Evolutionary conservation across 768 basidiomycete genomes (phyloP), one percentile per base, ranked within the genome.

Genomic region (Leccinellum luteum): DNA sequence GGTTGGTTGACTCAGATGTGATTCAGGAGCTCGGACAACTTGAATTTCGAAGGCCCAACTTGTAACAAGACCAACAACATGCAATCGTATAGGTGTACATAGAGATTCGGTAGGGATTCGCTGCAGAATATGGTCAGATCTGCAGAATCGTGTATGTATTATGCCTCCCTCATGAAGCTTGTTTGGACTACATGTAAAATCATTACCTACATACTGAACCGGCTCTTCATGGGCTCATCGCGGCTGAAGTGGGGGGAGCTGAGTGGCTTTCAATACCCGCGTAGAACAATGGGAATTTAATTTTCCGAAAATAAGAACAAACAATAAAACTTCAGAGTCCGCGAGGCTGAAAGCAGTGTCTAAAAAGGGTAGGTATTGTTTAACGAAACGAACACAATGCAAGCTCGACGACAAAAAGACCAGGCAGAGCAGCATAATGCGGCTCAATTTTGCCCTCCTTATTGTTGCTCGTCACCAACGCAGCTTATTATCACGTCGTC

Each of bases 361-460:
- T 10, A 47, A 64, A 64, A 50, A 14, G 57, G 58, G 68, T 19
- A 53, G 47, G 52, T 55, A 56, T 71, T 71, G 65, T 71, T 58
- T 25, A 53, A 7, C 41, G 12, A 10, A 31, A 31, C 31, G 31
- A 1, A 31, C 30, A 70, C 70, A 68, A 71, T 64, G 70, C 9
- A 19, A 30, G 19, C 25, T 19, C 31, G 27, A 60, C 52, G 60
- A 68, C 66, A 70, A 71, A 70, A 70, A 51, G 63, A 5, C 19
- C 51, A 35, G 23, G 10, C 34, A 19, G 35, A 38, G 28, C 34
- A 15, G 17, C 25, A 56, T 51, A 58, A 61, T 64, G 62, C 31
- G 31, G 27, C 35, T 45, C 54, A 56, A 41, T 28, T n/a, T 55
- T 35, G 30, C 43, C 28, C 34, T 45, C 44, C 23, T 12, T 43